These are phyloP conservation scores for Fusarium anguioides DNA, from an alignment of 2,329 filamentous ascomycete genomes.

Conservation along the genomic window DNA sequence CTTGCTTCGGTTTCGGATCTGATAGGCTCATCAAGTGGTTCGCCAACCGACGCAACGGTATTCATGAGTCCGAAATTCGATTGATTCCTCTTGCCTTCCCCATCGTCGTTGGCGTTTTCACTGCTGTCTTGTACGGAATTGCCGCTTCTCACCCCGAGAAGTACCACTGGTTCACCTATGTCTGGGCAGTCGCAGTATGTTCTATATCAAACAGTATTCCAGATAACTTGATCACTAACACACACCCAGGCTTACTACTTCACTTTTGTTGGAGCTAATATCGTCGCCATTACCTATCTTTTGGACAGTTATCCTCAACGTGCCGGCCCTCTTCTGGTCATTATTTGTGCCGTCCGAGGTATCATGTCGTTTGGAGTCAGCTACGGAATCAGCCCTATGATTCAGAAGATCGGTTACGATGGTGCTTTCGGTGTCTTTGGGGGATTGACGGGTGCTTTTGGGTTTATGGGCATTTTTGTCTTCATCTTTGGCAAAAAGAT, in stretches of 20 bases:
- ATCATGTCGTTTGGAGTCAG: conserved; percentile 37
- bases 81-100: conserved; percentile 37
- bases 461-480: conserved; percentile 10
- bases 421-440: conserved; percentile 14
- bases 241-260: conserved; percentile 5
- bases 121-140: conserved; percentile 14
- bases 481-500: conserved; percentile 26
- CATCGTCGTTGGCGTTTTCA: conserved; percentile 28
- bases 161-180: conserved; percentile 25
- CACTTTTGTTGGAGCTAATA: conserved; percentile 32
- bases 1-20: conserved; percentile 34
- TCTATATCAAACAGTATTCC: no score
- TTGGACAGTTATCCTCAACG: conserved; percentile 39
- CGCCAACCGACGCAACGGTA: conserved; percentile 31
- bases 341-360: conserved; percentile 38
- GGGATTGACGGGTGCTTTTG: conserved; percentile 17
- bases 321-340: conserved; percentile 35
- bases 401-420: conserved; percentile 18
- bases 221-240: no score
- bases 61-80: conserved; percentile 37
- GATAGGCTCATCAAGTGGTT: conserved; percentile 39
- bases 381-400: conserved; percentile 37
- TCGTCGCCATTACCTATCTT: conserved; percentile 39
- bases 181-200: conserved; percentile 10
- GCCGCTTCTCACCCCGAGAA: conserved; percentile 7